Conservation (phyloP, 164 flowering plant genomes). For the Annona squamosa region DNA sequence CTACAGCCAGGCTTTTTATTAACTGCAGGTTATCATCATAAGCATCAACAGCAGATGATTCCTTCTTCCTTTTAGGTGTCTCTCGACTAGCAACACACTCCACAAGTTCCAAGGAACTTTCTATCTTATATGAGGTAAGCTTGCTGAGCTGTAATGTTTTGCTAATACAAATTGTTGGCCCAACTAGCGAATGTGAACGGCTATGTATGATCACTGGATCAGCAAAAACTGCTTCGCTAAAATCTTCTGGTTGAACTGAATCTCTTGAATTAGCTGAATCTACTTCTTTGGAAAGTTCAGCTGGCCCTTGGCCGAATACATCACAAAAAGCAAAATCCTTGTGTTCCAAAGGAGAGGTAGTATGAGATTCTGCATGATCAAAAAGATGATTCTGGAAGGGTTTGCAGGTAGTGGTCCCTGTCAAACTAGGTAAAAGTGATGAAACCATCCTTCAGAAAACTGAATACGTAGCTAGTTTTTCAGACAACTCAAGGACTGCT, state of each 20-base stretch:
- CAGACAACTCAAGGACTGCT: conserved; percentile 5
- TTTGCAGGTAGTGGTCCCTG: conserved; percentile 17
- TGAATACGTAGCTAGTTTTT: not conserved
- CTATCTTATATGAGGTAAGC: conserved; percentile 42
- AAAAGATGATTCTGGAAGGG: conserved; percentile 28
- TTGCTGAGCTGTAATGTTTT: conserved; percentile 49
- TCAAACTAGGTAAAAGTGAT: conserved; percentile 36
- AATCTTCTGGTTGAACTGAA: conserved; percentile 16
- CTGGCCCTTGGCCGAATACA: conserved; percentile 71
- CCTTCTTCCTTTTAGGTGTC: conserved; percentile 20
- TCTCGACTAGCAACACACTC: conserved; percentile 25
- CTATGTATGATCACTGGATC: conserved; percentile 50
- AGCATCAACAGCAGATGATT: conserved; percentile 17
- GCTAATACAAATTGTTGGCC: conserved; percentile 52
- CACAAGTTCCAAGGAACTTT: conserved; percentile 31
- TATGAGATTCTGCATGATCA: conserved; percentile 32
- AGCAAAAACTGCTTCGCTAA: conserved; percentile 34
- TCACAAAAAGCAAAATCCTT: conserved; percentile 78
- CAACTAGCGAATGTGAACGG: conserved; percentile 75
- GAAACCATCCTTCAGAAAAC: conserved; percentile 48
- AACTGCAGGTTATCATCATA: conserved; percentile 13
- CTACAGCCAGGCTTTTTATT: conserved; percentile 26
- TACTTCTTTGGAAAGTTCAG: conserved; percentile 29
- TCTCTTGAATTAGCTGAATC: conserved; percentile 15
- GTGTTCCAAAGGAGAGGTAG: conserved; percentile 27